Percentiles rank a stretch among this genome's conserved stretches.
phyloP scores from a whole-genome alignment of 148 eudicot genomes.

The Rhododendron molle region DNA sequence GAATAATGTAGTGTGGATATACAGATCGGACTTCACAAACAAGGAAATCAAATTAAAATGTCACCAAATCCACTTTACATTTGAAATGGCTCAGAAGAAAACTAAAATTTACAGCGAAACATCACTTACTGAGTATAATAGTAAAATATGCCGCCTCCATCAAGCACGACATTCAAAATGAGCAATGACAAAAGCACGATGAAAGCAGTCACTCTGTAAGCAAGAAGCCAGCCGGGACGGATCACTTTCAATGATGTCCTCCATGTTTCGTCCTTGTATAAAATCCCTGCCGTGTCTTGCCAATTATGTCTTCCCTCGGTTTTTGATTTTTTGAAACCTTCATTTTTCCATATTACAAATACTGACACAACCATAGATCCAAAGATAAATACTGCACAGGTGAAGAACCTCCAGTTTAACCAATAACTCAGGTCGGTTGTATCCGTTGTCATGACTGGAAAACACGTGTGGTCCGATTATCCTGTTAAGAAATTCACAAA shows the following conservation, averaged over 20 bases:
- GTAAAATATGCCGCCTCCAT: conserved; percentile 52
- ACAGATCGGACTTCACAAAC: conserved; percentile 3
- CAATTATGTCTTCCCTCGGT: conserved; percentile 22
- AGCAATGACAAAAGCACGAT: conserved; percentile 45
- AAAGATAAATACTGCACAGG: conserved; percentile 66
- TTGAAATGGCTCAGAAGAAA: neutral
- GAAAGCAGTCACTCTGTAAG: conserved; percentile 57
- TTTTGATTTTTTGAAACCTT: conserved; percentile 36
- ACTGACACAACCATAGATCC: conserved; percentile 28
- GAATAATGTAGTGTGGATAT: neutral
- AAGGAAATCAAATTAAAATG: neutral
- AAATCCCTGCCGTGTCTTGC: conserved; percentile 27
- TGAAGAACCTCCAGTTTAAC: conserved; percentile 88
- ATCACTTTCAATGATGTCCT: conserved; percentile 50
- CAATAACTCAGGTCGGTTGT: conserved; percentile 74
- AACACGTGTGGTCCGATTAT: conserved; percentile 17
- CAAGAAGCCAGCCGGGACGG: conserved; percentile 64
- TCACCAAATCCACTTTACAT: conserved; percentile 1
- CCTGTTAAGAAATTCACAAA: conserved; percentile 21
- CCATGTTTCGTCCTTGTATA: conserved; percentile 70
- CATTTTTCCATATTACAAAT: conserved; percentile 58
- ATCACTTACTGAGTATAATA: conserved; percentile 82
- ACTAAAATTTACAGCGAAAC: neutral
- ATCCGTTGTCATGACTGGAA: conserved; percentile 46
- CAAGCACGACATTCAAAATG: conserved; percentile 33